Evolutionary conservation across 495 filamentous ascomycete genomes (phyloP).

Genomic region (Beverwykella pulmonaria): DNA sequence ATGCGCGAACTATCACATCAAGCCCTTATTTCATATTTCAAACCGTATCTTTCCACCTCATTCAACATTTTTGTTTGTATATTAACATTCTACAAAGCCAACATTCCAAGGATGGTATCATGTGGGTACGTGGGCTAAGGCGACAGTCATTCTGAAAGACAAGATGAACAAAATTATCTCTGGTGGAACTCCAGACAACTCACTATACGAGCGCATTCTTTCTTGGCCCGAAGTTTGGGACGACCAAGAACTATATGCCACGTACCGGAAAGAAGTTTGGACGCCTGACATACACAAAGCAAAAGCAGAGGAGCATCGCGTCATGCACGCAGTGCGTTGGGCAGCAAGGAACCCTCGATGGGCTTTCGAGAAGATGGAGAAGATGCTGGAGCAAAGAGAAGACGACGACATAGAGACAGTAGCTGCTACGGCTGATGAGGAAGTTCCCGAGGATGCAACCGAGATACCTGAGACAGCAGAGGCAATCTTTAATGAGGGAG

Average conservation of each 20-base stretch:
- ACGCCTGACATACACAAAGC: constrained; percentile 2
- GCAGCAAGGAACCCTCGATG: constrained; percentile 22
- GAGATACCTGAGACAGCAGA: constrained; percentile 23
- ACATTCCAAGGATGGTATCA: constrained; percentile 77
- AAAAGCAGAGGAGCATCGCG: constrained; percentile 22
- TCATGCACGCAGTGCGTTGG: constrained; percentile 15
- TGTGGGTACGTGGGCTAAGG: constrained; percentile 75
- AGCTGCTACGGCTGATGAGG: constrained; percentile 14
- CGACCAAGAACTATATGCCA: constrained; percentile 16
- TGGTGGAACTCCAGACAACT: constrained; percentile 50
- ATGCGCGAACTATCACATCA: too few relatives aligned
- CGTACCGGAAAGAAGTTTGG: constrained; percentile 12
- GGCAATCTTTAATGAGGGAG: constrained; percentile 26
- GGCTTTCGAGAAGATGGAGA: constrained; percentile 30
- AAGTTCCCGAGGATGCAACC: constrained; percentile 23
- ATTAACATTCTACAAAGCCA: constrained; percentile 34
- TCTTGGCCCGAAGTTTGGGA: constrained; percentile 45
- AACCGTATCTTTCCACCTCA: not conserved
- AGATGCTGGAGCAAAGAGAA: not conserved
- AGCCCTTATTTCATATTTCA: too few relatives aligned
- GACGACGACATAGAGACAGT: not conserved
- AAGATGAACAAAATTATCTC: constrained; percentile 58
- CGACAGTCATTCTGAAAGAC: constrained; percentile 79
- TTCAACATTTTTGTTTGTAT: not conserved
- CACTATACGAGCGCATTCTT: constrained; percentile 53